These are phyloP conservation scores for Penicillium glabrum DNA, from an alignment of 2,329 filamentous ascomycete species.

Conservation along the genomic window DNA sequence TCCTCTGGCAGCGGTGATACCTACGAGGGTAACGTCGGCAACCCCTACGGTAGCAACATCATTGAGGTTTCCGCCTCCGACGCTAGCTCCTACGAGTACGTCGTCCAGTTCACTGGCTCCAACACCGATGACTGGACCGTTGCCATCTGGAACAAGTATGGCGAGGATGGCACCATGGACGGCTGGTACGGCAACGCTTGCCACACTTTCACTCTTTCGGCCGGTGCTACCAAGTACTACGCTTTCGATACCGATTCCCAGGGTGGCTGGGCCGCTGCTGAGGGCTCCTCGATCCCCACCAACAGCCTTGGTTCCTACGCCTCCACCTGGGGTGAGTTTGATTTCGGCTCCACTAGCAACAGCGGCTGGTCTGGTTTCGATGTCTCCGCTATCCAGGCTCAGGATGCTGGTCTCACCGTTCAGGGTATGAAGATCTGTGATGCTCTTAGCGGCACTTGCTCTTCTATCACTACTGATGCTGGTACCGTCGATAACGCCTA, in stretches of 20 bases:
- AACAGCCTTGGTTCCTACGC: slow-evolving; percentile 28
- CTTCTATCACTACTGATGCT: slow-evolving; percentile 26
- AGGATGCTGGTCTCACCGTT: slow-evolving; percentile 27
- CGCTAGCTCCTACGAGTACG: slow-evolving; percentile 35
- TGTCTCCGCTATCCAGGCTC: slow-evolving; percentile 33
- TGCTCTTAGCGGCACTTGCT: slow-evolving; percentile 28
- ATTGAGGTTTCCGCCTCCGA: slow-evolving; percentile 35
- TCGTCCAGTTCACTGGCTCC: slow-evolving; percentile 32
- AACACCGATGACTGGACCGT: slow-evolving; percentile 34
- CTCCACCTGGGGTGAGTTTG: slow-evolving; percentile 36
- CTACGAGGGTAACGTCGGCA: slow-evolving; percentile 40
- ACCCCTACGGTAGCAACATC: slow-evolving; percentile 42
- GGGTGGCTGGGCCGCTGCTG: slow-evolving; percentile 32
- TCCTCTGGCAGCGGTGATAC: slow-evolving; percentile 21
- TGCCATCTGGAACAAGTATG: slow-evolving; percentile 41
- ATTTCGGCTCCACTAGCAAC: slow-evolving; percentile 29
- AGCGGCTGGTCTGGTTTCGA: slow-evolving; percentile 32
- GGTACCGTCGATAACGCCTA: slow-evolving; percentile 34
- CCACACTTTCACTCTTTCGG: slow-evolving; percentile 27
- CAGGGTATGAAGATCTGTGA: slow-evolving; percentile 40
- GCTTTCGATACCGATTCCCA: slow-evolving; percentile 37
- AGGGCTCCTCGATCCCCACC: slow-evolving; percentile 23
- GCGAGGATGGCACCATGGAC: slow-evolving; percentile 28
- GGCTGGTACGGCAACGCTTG: slow-evolving; percentile 36
- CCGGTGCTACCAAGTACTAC: slow-evolving; percentile 34